Conservation (phyloP, 768 basidiomycete genomes). For the Boletus reticuloceps region DNA sequence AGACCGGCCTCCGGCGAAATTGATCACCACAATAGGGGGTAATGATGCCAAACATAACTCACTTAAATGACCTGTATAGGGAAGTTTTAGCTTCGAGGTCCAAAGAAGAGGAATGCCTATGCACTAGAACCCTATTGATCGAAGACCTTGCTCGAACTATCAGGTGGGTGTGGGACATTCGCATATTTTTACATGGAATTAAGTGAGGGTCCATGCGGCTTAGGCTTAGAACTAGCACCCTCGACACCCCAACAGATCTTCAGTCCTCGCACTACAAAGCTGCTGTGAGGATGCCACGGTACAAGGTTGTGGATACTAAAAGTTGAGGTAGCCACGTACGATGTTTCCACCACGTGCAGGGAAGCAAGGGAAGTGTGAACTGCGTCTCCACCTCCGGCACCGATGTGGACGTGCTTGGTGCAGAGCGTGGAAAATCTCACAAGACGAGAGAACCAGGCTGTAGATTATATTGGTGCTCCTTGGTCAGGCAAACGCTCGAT, state of each 20-base stretch:
- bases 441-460: neutral
- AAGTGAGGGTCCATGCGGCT: too few species aligned
- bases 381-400: neutral
- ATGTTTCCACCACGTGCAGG: neutral
- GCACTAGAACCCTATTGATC: neutral
- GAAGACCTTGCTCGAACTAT: neutral
- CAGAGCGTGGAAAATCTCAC: conserved; percentile 1
- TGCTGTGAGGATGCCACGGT: neutral
- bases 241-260: too few species aligned
- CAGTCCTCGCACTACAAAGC: neutral
- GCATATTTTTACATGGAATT: too few species aligned
- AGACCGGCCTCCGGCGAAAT: neutral
- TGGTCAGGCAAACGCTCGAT: conserved; percentile 95
- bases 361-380: neutral
- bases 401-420: neutral
- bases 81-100: neutral
- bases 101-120: neutral
- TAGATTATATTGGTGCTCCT: conserved; percentile 63
- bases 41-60: neutral
- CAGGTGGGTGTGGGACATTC: too few species aligned
- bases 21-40: too few species aligned
- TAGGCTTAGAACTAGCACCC: too few species aligned
- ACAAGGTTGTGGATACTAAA: neutral
- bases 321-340: neutral
- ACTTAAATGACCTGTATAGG: neutral